A percentile compares a stretch with the other conserved stretches of the same genome.
phyloP scores from a whole-genome alignment of 768 basidiomycete genomes.

The Amanita pallidorosea region DNA sequence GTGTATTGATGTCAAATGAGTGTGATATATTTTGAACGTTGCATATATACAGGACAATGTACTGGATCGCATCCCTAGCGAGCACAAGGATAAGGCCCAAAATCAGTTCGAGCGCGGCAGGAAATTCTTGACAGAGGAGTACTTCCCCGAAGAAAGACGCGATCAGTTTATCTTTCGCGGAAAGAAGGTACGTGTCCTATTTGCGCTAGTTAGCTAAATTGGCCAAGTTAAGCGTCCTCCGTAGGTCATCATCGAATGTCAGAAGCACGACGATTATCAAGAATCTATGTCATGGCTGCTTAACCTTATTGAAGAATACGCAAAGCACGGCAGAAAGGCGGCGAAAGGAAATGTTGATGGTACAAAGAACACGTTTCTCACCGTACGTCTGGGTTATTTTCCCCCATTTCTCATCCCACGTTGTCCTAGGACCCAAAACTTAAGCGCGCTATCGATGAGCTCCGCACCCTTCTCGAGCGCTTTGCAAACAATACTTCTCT shows the following conservation, averaged over 20 bases:
- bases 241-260: constrained; percentile 81
- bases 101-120: constrained; percentile 49
- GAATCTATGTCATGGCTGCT: constrained; percentile 70
- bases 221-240: not conserved
- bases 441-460: constrained; percentile 43
- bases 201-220: not conserved
- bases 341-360: constrained; percentile 13
- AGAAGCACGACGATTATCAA: constrained; percentile 87
- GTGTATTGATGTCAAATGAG: constrained; percentile 20
- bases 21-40: constrained; percentile 17
- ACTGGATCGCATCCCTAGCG: constrained; percentile 49
- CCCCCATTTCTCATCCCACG: not conserved
- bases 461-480: constrained; percentile 80
- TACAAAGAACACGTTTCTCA: constrained; percentile 5
- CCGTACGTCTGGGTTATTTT: not conserved
- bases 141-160: constrained; percentile 83
- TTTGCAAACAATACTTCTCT: constrained; percentile 74
- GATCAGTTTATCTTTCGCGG: constrained; percentile 89
- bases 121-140: constrained; percentile 68
- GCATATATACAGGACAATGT: constrained; percentile 9
- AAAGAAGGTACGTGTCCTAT: constrained; percentile 59
- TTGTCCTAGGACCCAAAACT: constrained; percentile 39
- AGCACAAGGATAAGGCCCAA: constrained; percentile 48
- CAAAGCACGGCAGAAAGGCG: constrained; percentile 30
- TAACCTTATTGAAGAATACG: constrained; percentile 51